phyloP scores from a whole-genome alignment of 1,284 basidiomycete genomes.

The Cronartium ribicola region DNA sequence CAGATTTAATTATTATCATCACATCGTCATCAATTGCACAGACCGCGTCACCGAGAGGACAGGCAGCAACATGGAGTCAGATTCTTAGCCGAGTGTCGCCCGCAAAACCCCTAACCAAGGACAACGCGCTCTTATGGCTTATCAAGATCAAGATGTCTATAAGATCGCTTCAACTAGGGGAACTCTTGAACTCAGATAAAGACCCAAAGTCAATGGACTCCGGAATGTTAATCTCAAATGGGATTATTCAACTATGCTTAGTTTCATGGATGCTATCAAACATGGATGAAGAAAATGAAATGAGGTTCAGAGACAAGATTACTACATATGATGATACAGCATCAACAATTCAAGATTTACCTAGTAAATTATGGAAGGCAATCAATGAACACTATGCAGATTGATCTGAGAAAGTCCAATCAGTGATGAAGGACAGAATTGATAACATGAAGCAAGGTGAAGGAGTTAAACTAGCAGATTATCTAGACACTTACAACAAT shows the following conservation, averaged over 20 bases:
- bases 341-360: neutral
- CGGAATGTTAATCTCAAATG: neutral
- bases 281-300: neutral
- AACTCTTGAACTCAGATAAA: neutral
- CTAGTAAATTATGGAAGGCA: neutral
- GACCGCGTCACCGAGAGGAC: neutral
- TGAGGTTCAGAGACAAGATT: neutral
- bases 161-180: neutral
- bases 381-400: neutral
- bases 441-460: neutral
- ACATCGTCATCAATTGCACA: neutral
- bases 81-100: neutral
- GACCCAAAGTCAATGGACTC: neutral
- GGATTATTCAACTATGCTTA: neutral
- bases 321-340: neutral
- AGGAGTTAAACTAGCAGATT: neutral
- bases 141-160: neutral
- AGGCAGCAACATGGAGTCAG: neutral
- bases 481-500: neutral
- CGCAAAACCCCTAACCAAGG: neutral
- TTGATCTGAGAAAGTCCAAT: neutral
- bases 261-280: neutral
- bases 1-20: neutral
- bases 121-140: neutral
- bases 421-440: neutral